Conservation (phyloP, 2,329 filamentous ascomycete genomes). For the Penicillium sp. region DNA sequence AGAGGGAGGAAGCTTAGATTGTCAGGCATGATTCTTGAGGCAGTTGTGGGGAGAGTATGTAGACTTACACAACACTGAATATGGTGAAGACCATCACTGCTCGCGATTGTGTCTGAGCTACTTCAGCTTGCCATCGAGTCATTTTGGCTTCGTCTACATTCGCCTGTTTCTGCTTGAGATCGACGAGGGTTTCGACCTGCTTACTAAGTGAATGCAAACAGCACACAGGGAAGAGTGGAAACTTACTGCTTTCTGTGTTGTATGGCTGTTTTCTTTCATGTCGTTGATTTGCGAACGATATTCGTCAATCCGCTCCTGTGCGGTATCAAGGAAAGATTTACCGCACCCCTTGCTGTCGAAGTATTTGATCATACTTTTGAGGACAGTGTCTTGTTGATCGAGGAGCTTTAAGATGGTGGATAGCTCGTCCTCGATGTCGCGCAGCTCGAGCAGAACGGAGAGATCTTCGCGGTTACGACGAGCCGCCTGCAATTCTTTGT, state of each 20-base stretch:
- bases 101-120: constrained; percentile 60
- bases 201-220: not conserved
- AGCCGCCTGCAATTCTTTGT: constrained; percentile 51
- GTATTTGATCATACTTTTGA: constrained; percentile 41
- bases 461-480: constrained; percentile 62
- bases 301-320: constrained; percentile 53
- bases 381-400: constrained; percentile 53
- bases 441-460: constrained; percentile 60
- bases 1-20: constrained; percentile 53
- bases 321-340: constrained; percentile 52
- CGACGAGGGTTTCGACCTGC: constrained; percentile 62
- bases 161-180: constrained; percentile 65
- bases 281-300: constrained; percentile 55
- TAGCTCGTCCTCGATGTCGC: constrained; percentile 64
- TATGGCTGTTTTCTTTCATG: constrained; percentile 58
- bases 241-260: constrained; percentile 56
- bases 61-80: constrained; percentile 58
- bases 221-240: not conserved
- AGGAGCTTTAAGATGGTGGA: constrained; percentile 57
- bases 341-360: constrained; percentile 42
- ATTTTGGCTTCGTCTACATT: constrained; percentile 65
- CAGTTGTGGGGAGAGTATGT: not conserved
- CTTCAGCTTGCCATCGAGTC: constrained; percentile 60
- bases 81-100: constrained; percentile 59
- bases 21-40: not conserved